Evolutionary conservation across 345 rosid genomes (phyloP).

Genomic region (Orychophragmus violaceus): DNA sequence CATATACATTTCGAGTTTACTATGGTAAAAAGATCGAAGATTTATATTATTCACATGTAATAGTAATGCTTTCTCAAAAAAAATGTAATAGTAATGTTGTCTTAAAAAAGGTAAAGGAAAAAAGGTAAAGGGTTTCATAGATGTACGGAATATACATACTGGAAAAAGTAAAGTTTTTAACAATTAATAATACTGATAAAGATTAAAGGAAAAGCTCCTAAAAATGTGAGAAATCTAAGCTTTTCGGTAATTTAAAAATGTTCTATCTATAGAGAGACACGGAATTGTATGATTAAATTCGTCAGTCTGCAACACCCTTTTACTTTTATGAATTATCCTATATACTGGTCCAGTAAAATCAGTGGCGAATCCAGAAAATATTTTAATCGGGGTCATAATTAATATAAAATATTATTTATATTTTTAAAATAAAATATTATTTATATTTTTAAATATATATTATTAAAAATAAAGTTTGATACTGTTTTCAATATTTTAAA

Average conservation of each 20-base stretch:
- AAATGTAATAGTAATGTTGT: too few relatives aligned
- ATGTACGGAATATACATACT: conserved; percentile 27
- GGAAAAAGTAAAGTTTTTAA: conserved; percentile 24
- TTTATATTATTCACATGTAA: background rate
- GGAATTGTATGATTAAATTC: conserved; percentile 32
- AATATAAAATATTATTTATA: too few relatives aligned
- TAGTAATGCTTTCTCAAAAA: too few relatives aligned
- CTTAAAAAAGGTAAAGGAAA: background rate
- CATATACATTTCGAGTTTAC: too few relatives aligned
- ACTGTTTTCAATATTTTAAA: too few relatives aligned
- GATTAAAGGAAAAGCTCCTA: conserved; percentile 27
- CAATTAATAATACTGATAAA: conserved; percentile 28
- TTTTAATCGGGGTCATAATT: too few relatives aligned
- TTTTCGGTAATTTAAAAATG: conserved; percentile 25
- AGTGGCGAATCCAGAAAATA: too few relatives aligned
- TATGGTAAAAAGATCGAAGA: background rate
- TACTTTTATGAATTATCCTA: conserved; percentile 23
- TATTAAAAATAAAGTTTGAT: too few relatives aligned
- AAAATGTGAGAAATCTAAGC: conserved; percentile 29
- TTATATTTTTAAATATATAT: too few relatives aligned
- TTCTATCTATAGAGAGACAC: conserved; percentile 28
- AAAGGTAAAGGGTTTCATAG: background rate
- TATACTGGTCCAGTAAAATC: conserved; percentile 17
- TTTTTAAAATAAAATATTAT: too few relatives aligned
- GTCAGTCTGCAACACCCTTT: conserved; percentile 22